Evolutionary conservation across 176 grass and related monocot genomes (phyloP).

Genomic region (Oryza longistaminata): DNA sequence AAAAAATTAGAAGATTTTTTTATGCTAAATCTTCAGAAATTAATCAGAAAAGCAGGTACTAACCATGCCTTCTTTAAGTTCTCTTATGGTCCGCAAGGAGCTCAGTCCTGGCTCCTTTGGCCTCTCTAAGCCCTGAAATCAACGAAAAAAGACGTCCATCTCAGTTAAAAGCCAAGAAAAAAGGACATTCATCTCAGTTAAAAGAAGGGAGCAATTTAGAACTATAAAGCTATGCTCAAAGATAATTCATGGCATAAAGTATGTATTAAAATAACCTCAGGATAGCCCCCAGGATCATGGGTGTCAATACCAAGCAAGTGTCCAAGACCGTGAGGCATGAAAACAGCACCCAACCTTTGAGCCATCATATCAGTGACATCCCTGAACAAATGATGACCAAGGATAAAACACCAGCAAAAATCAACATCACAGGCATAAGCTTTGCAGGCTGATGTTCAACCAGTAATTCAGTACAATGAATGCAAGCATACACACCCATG

Average conservation of each 20-base stretch:
- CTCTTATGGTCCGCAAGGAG: slow-evolving; percentile 69
- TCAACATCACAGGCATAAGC: slow-evolving; percentile 23
- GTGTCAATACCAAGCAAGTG: slow-evolving; percentile 99
- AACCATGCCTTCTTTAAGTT: slow-evolving; percentile 90
- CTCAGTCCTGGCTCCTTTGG: slow-evolving; percentile 82
- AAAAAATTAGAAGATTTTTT: not conserved
- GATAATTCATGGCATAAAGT: not conserved
- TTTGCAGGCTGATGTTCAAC: slow-evolving; percentile 30
- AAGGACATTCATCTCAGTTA: slow-evolving; percentile 3
- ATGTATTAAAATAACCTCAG: slow-evolving; percentile 60
- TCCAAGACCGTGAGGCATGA: slow-evolving; percentile 96
- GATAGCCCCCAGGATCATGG: slow-evolving; percentile 94
- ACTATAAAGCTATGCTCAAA: slow-evolving; percentile 1
- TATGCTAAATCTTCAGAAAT: slow-evolving; percentile 20
- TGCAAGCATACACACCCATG: slow-evolving; percentile 47
- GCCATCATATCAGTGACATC: slow-evolving; percentile 86
- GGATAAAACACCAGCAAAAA: slow-evolving; percentile 32
- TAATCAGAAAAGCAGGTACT: slow-evolving; percentile 43
- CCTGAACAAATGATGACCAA: slow-evolving; percentile 48
- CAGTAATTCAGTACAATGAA: slow-evolving; percentile 16
- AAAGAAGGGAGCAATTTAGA: not conserved
- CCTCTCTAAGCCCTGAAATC: slow-evolving; percentile 76
- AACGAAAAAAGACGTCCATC: not conserved
- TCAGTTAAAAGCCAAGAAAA: slow-evolving; percentile 10
- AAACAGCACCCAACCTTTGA: slow-evolving; percentile 78